These are phyloP conservation scores for Eimeria maxima DNA, from an alignment of 169 alveolate genomes.

Conservation along the genomic window DNA sequence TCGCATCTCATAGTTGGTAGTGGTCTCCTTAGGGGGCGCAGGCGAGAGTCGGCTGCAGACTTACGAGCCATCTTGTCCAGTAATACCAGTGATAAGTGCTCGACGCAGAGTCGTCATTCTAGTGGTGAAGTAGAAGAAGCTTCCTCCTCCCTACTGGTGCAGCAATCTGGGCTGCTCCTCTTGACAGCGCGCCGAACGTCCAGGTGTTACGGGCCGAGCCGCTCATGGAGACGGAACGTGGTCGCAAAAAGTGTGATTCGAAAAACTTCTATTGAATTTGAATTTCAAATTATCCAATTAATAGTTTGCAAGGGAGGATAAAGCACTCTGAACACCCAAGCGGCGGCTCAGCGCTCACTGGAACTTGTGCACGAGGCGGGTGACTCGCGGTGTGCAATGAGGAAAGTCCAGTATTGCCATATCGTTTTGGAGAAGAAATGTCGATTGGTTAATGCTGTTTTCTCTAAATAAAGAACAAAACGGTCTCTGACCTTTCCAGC, in stretches of 20 bases:
- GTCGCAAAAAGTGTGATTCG: neutral
- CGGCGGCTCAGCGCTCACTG: constrained; percentile 30
- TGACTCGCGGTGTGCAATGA: neutral
- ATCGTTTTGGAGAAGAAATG: neutral
- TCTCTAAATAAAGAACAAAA: neutral
- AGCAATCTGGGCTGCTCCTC: constrained; percentile 13
- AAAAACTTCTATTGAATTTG: neutral
- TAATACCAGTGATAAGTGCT: constrained; percentile 91
- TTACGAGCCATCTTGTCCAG: constrained; percentile 94
- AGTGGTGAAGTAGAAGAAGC: neutral
- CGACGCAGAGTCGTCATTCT: constrained; percentile 24
- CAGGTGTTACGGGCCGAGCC: neutral
- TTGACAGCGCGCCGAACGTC: neutral
- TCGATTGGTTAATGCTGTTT: neutral
- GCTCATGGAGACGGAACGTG: neutral
- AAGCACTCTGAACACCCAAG: neutral
- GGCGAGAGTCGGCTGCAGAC: neutral
- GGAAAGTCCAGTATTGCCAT: neutral
- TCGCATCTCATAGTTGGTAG: neutral
- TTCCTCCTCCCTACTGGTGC: neutral
- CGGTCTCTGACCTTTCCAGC: neutral
- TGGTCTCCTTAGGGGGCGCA: neutral
- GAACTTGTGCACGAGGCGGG: constrained; percentile 21
- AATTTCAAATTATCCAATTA: neutral
- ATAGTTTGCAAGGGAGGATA: neutral